These are phyloP conservation scores for Whalleya microplaca DNA, from an alignment of 2,329 filamentous ascomycete genomes.

Conservation along the genomic window DNA sequence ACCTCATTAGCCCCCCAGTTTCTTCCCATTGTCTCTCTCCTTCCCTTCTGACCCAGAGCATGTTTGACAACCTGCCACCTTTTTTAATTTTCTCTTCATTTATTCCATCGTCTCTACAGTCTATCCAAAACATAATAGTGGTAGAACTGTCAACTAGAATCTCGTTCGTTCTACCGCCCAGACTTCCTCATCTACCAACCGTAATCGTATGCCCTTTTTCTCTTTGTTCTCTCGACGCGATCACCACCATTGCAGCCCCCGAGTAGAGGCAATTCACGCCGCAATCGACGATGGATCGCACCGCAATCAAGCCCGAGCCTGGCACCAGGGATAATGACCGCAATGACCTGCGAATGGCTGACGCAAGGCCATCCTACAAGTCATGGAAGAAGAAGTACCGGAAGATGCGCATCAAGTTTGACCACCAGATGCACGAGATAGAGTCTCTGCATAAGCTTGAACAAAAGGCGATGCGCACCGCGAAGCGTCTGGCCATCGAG, in stretches of 20 bases:
- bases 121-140: too few species aligned
- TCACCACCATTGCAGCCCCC: background rate
- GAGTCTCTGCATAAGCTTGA: constrained; percentile 83
- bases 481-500: constrained; percentile 83
- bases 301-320: constrained; percentile 34
- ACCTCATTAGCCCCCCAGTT: background rate
- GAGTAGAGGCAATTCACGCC: background rate
- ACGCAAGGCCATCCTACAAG: constrained; percentile 60
- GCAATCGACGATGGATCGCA: constrained; percentile 29
- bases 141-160: too few species aligned
- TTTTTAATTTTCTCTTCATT: background rate
- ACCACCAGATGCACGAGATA: constrained; percentile 76
- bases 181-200: background rate
- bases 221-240: background rate
- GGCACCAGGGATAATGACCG: constrained; percentile 39
- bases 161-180: background rate
- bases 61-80: background rate
- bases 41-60: background rate
- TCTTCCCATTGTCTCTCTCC: constrained; percentile 5
- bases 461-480: constrained; percentile 77
- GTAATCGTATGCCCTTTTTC: background rate
- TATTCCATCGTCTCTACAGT: background rate
- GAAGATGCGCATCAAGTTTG: constrained; percentile 82
- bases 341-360: constrained; percentile 40
- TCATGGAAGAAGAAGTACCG: constrained; percentile 93